A percentile compares a stretch with the other conserved stretches of the same genome.
Conservation (phyloP, 2,329 filamentous ascomycete species). For the Elsinoe australis region DNA sequence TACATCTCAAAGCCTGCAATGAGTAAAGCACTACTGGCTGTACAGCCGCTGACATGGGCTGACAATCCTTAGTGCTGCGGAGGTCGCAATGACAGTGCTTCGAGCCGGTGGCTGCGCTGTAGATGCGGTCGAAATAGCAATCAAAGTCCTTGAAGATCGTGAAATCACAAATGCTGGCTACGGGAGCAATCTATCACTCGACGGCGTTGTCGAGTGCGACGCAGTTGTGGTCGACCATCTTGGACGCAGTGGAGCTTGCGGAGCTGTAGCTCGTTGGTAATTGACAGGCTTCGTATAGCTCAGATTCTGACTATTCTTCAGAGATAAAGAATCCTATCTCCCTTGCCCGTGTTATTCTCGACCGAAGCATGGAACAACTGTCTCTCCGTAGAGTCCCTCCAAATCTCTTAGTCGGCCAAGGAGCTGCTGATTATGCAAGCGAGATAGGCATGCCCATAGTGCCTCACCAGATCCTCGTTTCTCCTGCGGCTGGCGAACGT, state of each 20-base stretch:
- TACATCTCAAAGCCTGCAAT: conserved; percentile 79
- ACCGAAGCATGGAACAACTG: conserved; percentile 66
- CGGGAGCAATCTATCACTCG: conserved; percentile 86
- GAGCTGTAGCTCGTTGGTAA: conserved; percentile 75
- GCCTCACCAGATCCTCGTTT: conserved; percentile 71
- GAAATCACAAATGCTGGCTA: conserved; percentile 96
- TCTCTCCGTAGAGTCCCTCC: conserved; percentile 83
- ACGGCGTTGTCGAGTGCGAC: conserved; percentile 89
- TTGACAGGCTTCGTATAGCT: neutral
- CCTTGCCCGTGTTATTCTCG: conserved; percentile 73
- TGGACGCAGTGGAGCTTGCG: conserved; percentile 86
- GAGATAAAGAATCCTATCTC: conserved; percentile 90
- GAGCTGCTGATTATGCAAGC: conserved; percentile 77
- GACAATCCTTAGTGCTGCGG: conserved; percentile 60
- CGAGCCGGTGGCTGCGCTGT: conserved; percentile 70
- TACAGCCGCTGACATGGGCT: conserved; percentile 20
- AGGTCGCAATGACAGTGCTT: conserved; percentile 72
- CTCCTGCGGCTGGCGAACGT: conserved; percentile 67
- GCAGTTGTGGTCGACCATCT: conserved; percentile 86
- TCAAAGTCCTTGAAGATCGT: conserved; percentile 81
- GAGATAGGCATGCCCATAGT: conserved; percentile 67
- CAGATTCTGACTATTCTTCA: conserved; percentile 34
- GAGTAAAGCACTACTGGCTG: conserved; percentile 57
- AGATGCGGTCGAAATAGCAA: conserved; percentile 82
- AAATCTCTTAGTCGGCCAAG: conserved; percentile 79